A percentile compares a stretch with the other conserved stretches of the same genome.
Conservation (phyloP, 1,284 basidiomycete genomes). For the Moesziomyces parantarcticus region DNA sequence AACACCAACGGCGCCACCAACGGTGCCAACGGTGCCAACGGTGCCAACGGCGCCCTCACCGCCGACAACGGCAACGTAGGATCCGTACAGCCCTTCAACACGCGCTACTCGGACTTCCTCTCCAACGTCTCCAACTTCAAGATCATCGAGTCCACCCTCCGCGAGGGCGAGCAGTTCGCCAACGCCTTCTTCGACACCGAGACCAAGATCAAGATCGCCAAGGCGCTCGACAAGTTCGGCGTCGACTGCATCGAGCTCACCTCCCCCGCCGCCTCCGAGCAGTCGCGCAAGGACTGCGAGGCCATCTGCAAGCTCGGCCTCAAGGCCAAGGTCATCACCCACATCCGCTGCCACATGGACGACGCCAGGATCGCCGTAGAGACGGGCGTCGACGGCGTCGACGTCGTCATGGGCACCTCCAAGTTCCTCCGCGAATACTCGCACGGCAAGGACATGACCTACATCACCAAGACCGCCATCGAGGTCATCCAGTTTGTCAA, state of each 20-base stretch:
- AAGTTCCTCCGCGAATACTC: conserved; percentile 99
- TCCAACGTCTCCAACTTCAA: conserved; percentile 69
- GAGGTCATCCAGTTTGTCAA: conserved; percentile 99
- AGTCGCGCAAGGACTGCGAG: conserved; percentile 93
- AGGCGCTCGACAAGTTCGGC: conserved; percentile 75
- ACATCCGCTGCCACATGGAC: conserved; percentile 99
- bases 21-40: conserved; percentile 14
- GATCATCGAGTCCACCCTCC: conserved; percentile 95
- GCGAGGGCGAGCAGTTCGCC: conserved; percentile 98
- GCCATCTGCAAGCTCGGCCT: conserved; percentile 99
- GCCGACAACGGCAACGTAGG: conserved; percentile 47
- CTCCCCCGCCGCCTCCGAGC: conserved; percentile 96
- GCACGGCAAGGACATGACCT: conserved; percentile 99
- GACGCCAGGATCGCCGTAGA: conserved; percentile 98
- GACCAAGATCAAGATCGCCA: conserved; percentile 99
- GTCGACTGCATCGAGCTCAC: conserved; percentile 99
- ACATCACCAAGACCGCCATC: conserved; percentile 96
- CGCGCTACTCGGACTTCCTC: conserved; percentile 62
- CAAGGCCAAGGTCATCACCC: conserved; percentile 96
- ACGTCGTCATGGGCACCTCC: conserved; percentile 98
- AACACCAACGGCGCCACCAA: conserved; percentile 28
- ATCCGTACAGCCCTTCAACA: conserved; percentile 53
- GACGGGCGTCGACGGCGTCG: conserved; percentile 97
- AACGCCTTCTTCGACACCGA: conserved; percentile 99
- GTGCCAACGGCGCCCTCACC: conserved; percentile 12